Percentiles rank a stretch among this genome's conserved stretches.
These are phyloP conservation scores for Coniferiporia weirii DNA, from an alignment of 1,284 basidiomycete species.

Conservation along the genomic window DNA sequence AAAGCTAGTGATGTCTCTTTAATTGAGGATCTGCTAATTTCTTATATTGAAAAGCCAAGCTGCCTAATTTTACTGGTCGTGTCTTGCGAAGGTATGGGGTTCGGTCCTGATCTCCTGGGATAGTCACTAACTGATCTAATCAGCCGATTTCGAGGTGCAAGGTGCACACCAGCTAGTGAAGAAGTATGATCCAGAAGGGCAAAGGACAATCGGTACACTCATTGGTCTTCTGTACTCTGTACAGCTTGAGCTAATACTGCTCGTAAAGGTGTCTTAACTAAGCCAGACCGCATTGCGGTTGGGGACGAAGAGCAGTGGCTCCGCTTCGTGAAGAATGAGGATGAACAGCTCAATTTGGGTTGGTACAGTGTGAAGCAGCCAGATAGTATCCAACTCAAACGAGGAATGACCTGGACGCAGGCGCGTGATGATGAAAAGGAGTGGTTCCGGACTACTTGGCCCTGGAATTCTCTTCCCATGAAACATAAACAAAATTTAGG, in stretches of 20 bases:
- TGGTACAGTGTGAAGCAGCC: constrained; percentile 77
- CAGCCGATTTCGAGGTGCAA: constrained; percentile 74
- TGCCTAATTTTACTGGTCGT: constrained; percentile 69
- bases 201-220: constrained; percentile 58
- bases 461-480: constrained; percentile 53
- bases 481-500: constrained; percentile 45
- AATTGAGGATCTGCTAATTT: constrained; percentile 50
- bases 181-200: constrained; percentile 50
- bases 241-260: neutral
- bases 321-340: constrained; percentile 50
- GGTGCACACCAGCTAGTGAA: constrained; percentile 57
- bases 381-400: constrained; percentile 24
- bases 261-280: constrained; percentile 66
- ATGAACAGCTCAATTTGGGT: constrained; percentile 51
- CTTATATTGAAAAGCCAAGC: constrained; percentile 58
- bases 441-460: constrained; percentile 54
- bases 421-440: constrained; percentile 58
- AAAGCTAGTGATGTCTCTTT: constrained; percentile 54
- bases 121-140: neutral
- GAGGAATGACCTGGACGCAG: constrained; percentile 52
- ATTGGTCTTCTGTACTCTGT: constrained; percentile 18
- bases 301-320: constrained; percentile 64
- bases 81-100: constrained; percentile 60
- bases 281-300: constrained; percentile 64
- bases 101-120: neutral